Evolutionary conservation across 176 grass and related monocot species (phyloP), one percentile per base, ranked within the genome.

Genomic region (Zoysia japonica): DNA sequence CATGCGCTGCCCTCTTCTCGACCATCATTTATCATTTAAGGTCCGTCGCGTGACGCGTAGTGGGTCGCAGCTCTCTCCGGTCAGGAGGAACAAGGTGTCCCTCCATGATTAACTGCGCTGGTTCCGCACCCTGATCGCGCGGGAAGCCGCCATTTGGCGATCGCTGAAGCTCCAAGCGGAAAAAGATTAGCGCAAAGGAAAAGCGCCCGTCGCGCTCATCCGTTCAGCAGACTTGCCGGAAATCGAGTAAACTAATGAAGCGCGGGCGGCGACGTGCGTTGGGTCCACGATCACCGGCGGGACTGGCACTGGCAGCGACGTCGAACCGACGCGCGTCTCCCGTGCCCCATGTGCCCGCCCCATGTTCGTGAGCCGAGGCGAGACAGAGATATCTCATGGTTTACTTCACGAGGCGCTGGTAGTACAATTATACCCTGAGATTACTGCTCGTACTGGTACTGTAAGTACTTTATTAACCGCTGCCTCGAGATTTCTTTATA

Each of bases 221-320:
- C 28, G 28, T 54, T 54, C 52, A 54, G 54, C 16, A 46, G 38
- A 9, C 46, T n/a, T 40, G 28, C 47, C 3, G 16, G 46, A 14
- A 19, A 45, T 48, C 80, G 4, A 28, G 6, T 14, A 49, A 70
- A 70, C 3, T 46, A 57, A 40, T 9, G 37, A 3, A 16, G 6
- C 10, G 41, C 11, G 11, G 44, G 11, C 47, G 57, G 35, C 59
- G 68, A 67, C 17, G 68, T 59, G 55, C 37, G 61, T 19, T 67
- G 80, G 51, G 61, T 16, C 68, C 86, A 83, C 80, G 80, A 88
- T 88, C 86, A 79, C 75, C 44, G 74, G 48, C 80, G 50, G 70
- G 60, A 35, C 7, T 11, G 56, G 7, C 20, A 10, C 17, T 35
- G 48, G n/a, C 67, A 13, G 28, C 13, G 19, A 39, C 40, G 4